phyloP scores from a whole-genome alignment of 1,139 yeast species.

The Blastobotrys petasosporus region DNA sequence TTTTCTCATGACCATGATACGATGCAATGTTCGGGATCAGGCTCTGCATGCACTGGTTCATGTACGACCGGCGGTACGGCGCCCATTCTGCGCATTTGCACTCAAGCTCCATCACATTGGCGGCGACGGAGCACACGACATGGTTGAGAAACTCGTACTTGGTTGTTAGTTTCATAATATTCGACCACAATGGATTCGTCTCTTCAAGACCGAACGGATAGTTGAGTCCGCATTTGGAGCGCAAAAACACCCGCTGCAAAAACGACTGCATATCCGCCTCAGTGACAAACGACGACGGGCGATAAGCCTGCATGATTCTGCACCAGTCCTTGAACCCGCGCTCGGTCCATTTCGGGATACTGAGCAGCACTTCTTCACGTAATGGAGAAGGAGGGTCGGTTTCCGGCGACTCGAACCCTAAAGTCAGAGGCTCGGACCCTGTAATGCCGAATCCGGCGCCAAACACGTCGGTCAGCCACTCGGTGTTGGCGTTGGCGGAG shows the following conservation, averaged over 20 bases:
- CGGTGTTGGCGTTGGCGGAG: too few relatives aligned
- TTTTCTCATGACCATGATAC: slow-evolving; percentile 13
- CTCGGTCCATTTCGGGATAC: slow-evolving; percentile 18
- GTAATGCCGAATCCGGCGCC: too few relatives aligned
- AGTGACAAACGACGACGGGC: slow-evolving; percentile 17
- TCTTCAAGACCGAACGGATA: slow-evolving; percentile 17
- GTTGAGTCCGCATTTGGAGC: slow-evolving; percentile 17
- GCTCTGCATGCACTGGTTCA: slow-evolving; percentile 20
- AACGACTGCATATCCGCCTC: slow-evolving; percentile 17
- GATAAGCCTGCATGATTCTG: slow-evolving; percentile 19
- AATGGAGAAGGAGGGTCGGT: slow-evolving; percentile 11
- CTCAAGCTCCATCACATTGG: slow-evolving; percentile 14
- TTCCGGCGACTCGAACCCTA: not conserved
- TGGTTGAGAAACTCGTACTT: slow-evolving; percentile 14
- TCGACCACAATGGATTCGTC: slow-evolving; percentile 17
- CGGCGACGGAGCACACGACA: slow-evolving; percentile 15
- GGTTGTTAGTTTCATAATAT: slow-evolving; percentile 11
- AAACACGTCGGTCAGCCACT: too few relatives aligned
- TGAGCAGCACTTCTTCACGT: slow-evolving; percentile 13
- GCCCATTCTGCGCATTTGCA: slow-evolving; percentile 21
- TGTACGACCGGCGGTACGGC: slow-evolving; percentile 18
- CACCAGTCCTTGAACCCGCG: slow-evolving; percentile 15
- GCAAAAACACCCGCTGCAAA: slow-evolving; percentile 16
- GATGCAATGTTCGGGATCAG: slow-evolving; percentile 15
- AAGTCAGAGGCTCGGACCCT: too few relatives aligned